A percentile compares a stretch with the other conserved stretches of the same genome.
Evolutionary conservation across 2,329 filamentous ascomycete genomes (phyloP).

Genomic region (Monosporascus sp.): DNA sequence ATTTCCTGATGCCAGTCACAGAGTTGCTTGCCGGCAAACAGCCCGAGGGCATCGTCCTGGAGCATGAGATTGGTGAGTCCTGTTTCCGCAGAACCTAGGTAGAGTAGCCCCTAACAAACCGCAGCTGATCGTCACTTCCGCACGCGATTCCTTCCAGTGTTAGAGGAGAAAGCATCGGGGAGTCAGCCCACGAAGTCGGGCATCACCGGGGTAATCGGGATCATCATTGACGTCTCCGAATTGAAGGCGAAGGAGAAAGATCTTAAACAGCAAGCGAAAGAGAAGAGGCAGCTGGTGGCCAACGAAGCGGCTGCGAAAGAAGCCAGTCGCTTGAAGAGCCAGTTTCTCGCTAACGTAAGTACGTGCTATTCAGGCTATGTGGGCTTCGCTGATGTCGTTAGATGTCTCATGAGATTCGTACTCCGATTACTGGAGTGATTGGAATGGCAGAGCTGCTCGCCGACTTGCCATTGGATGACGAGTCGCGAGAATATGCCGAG

Average conservation of each 20-base stretch:
- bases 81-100: background rate
- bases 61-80: constrained; percentile 51
- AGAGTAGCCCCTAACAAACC: constrained; percentile 7
- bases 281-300: constrained; percentile 66
- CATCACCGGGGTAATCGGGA: constrained; percentile 69
- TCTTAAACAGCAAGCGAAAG: constrained; percentile 58
- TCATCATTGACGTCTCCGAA: constrained; percentile 78
- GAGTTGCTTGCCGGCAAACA: constrained; percentile 58
- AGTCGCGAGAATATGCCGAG: constrained; percentile 70
- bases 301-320: constrained; percentile 77
- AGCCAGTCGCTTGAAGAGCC: constrained; percentile 73
- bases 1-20: constrained; percentile 56
- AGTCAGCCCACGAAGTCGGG: constrained; percentile 43
- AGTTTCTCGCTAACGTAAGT: constrained; percentile 64
- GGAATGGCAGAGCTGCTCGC: constrained; percentile 73
- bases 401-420: constrained; percentile 77
- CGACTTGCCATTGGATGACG: constrained; percentile 62
- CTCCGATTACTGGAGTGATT: constrained; percentile 74
- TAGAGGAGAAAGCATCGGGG: constrained; percentile 51
- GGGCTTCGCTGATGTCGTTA: constrained; percentile 23
- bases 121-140: constrained; percentile 62
- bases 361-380: no score
- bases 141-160: constrained; percentile 65
- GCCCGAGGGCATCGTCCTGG: constrained; percentile 54
- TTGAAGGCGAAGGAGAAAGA: constrained; percentile 60